Evolutionary conservation across 352 stramenopile genomes (phyloP).

Genomic region (Phytopythium mirpurense): DNA sequence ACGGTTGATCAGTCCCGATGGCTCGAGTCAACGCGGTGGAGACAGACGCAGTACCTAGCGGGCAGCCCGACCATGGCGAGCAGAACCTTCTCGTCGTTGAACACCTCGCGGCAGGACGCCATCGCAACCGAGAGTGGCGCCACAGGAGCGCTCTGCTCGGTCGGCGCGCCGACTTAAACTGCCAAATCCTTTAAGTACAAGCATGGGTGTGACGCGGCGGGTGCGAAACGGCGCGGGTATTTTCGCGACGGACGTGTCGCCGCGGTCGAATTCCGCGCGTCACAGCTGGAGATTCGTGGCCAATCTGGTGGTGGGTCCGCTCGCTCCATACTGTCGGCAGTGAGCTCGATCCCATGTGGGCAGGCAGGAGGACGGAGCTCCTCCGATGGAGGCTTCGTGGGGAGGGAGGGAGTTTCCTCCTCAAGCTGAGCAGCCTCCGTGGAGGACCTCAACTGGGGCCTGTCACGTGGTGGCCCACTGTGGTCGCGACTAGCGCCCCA

Average conservation of each 20-base stretch:
- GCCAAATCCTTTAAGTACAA: not conserved
- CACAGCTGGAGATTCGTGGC: not conserved
- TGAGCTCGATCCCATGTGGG: no score
- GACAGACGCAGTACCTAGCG: slow-evolving; percentile 35
- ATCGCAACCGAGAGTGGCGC: not conserved
- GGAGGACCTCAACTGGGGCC: no score
- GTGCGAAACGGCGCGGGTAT: slow-evolving; percentile 3
- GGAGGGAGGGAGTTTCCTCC: no score
- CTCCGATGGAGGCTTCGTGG: no score
- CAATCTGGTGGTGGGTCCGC: not conserved
- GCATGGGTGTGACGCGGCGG: no score
- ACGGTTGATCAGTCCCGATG: not conserved
- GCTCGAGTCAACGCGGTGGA: no score
- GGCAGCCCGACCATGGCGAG: slow-evolving; percentile 90
- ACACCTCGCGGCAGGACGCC: slow-evolving; percentile 26
- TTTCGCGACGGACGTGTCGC: not conserved
- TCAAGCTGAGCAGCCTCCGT: no score
- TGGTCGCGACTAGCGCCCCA: no score
- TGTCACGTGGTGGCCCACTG: no score
- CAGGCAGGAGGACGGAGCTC: no score
- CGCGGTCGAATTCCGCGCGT: not conserved
- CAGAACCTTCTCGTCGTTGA: slow-evolving; percentile 83
- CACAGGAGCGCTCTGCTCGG: not conserved
- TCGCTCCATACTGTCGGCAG: no score
- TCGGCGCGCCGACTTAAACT: not conserved